These are phyloP conservation scores for Pythium myriotylum DNA, from an alignment of 352 stramenopile genomes.

Conservation along the genomic window DNA sequence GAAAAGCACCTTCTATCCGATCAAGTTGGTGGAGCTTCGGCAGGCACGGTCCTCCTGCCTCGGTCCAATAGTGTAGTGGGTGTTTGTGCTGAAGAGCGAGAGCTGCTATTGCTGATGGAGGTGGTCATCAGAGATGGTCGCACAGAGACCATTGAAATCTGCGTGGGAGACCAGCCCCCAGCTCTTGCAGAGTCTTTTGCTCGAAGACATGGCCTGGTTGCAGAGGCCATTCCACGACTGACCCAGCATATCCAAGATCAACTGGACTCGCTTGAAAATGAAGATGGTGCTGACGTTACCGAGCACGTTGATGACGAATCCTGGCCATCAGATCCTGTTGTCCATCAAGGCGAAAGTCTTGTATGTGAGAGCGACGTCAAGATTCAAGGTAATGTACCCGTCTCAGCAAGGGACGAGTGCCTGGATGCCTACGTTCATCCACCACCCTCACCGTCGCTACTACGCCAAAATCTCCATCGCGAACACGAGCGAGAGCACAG, in stretches of 20 bases:
- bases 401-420: no score
- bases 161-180: slow-evolving; percentile 52
- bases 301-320: no score
- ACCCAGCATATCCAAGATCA: slow-evolving; percentile 63
- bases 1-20: slow-evolving; percentile 29
- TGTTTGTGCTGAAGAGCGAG: no score
- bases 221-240: slow-evolving; percentile 57
- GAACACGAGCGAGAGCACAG: slow-evolving; percentile 63
- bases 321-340: no score
- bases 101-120: slow-evolving; percentile 78
- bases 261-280: slow-evolving; percentile 37
- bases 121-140: slow-evolving; percentile 70
- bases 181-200: slow-evolving; percentile 56
- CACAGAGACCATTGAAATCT: slow-evolving; percentile 72
- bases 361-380: background rate
- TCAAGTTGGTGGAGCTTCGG: no score
- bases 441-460: background rate
- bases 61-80: no score
- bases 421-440: background rate
- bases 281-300: slow-evolving; percentile 9
- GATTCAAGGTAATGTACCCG: background rate
- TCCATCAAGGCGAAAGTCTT: background rate
- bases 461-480: slow-evolving; percentile 4
- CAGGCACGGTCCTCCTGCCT: no score
- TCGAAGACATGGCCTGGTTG: slow-evolving; percentile 43